A percentile compares a stretch with the other conserved stretches of the same genome.
Conservation (phyloP, 345 rosid species). For the Crucihimalaya himalaica region DNA sequence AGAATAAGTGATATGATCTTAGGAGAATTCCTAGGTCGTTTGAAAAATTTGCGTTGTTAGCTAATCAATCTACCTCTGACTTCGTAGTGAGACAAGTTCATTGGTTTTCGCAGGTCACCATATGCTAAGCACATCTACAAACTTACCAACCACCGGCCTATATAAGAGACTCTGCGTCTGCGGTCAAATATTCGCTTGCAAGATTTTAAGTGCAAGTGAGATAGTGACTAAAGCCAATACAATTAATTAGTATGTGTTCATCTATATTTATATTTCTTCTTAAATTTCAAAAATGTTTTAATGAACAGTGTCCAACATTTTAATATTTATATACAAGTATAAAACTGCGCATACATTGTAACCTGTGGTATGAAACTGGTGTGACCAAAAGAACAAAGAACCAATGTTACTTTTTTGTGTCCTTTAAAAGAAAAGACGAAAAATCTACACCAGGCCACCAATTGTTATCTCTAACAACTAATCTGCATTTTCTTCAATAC, state of each 20-base stretch:
- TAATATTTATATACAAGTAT: slow-evolving; percentile 27
- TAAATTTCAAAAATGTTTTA: not conserved
- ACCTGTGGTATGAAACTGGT: slow-evolving; percentile 24
- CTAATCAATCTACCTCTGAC: not conserved
- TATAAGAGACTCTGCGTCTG: not conserved
- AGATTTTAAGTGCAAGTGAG: not conserved
- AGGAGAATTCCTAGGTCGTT: too few relatives aligned
- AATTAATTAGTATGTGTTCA: not conserved
- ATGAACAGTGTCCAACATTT: not conserved
- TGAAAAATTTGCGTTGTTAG: too few relatives aligned
- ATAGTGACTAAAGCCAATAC: not conserved
- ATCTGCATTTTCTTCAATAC: slow-evolving; percentile 22
- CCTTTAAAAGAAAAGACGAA: not conserved
- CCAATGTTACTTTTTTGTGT: not conserved
- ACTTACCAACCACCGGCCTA: not conserved
- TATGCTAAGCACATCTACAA: not conserved
- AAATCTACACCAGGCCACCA: slow-evolving; percentile 4
- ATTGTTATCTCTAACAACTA: slow-evolving; percentile 30
- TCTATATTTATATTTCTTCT: not conserved
- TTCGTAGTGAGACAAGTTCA: not conserved
- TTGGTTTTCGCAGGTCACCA: not conserved
- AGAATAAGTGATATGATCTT: too few relatives aligned
- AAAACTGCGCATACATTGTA: slow-evolving; percentile 10
- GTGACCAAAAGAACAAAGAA: not conserved
- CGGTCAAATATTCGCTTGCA: too few relatives aligned